Evolutionary conservation across 257 asterid genomes (phyloP).

Genomic region (Solanum lignicaule): DNA sequence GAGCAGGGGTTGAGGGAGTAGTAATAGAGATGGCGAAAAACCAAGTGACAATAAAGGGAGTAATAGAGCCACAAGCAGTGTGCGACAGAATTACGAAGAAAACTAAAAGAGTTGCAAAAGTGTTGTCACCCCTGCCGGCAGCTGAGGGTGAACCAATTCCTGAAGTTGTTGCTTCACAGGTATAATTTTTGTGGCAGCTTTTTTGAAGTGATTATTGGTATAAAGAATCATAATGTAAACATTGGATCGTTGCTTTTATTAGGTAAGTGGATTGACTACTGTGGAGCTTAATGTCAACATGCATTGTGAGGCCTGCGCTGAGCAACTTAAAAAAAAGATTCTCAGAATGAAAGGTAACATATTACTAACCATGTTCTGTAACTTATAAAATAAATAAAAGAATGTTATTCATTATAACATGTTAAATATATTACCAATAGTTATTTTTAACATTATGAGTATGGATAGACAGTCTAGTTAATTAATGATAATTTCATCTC

Average conservation of each 20-base stretch:
- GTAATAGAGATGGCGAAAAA: conserved; percentile 46
- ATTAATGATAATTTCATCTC: background rate
- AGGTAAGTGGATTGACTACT: conserved; percentile 56
- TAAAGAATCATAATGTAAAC: background rate
- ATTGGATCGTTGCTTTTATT: background rate
- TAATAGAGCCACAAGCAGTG: conserved; percentile 66
- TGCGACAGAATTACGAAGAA: conserved; percentile 57
- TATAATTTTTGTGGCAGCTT: background rate
- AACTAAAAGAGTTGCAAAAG: conserved; percentile 48
- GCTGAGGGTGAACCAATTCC: conserved; percentile 70
- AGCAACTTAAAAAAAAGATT: conserved; percentile 70
- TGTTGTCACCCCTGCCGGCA: conserved; percentile 58
- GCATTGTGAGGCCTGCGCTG: conserved; percentile 90
- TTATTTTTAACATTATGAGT: background rate
- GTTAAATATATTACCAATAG: no score
- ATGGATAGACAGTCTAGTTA: background rate
- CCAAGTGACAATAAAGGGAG: conserved; percentile 70
- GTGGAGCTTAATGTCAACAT: conserved; percentile 68
- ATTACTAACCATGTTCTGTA: background rate
- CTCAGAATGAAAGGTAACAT: conserved; percentile 79
- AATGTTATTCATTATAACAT: no score
- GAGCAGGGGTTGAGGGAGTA: conserved; percentile 68
- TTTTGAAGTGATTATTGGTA: background rate
- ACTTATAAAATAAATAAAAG: no score
- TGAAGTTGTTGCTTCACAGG: conserved; percentile 75